Evolutionary conservation across 2,329 filamentous ascomycete species (phyloP).

Genomic region (Drechmeria coniospora): DNA sequence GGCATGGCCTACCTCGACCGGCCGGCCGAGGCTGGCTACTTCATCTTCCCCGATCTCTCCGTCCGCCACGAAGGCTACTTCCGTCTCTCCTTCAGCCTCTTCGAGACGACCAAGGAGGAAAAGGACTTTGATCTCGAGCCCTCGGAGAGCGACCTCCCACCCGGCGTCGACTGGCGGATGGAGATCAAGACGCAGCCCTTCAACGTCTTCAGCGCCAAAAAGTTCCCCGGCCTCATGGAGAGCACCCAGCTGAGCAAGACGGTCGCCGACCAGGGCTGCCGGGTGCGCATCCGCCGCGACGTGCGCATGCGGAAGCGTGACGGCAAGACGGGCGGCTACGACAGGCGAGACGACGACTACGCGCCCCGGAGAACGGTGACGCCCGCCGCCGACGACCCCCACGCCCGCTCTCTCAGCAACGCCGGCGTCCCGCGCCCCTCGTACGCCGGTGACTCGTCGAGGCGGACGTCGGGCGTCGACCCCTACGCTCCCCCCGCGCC

Average conservation of each 20-base stretch:
- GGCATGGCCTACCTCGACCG: constrained; percentile 94
- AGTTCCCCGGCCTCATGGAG: constrained; percentile 85
- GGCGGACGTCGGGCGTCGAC: constrained; percentile 33
- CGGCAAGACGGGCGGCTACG: constrained; percentile 42
- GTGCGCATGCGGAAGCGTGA: constrained; percentile 81
- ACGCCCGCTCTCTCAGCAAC: constrained; percentile 44
- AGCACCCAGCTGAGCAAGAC: constrained; percentile 80
- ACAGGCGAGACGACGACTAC: constrained; percentile 53
- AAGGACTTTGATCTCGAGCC: constrained; percentile 55
- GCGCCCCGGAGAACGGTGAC: constrained; percentile 19
- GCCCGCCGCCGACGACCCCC: constrained; percentile 17
- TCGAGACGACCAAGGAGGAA: constrained; percentile 79
- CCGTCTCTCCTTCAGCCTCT: constrained; percentile 79
- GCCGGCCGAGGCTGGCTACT: constrained; percentile 68
- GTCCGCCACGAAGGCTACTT: constrained; percentile 93
- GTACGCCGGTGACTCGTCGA: constrained; percentile 23
- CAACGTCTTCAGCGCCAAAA: constrained; percentile 89
- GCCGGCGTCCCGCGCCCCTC: constrained; percentile 33
- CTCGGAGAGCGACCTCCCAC: constrained; percentile 28
- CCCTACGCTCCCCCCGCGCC: constrained; percentile 22
- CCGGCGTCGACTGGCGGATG: constrained; percentile 62
- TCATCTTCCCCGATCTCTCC: constrained; percentile 93
- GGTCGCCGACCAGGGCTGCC: constrained; percentile 91
- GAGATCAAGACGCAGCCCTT: constrained; percentile 83
- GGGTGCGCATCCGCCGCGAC: constrained; percentile 87